phyloP scores from a whole-genome alignment of 345 rosid genomes.

The Gossypium mustelinum region DNA sequence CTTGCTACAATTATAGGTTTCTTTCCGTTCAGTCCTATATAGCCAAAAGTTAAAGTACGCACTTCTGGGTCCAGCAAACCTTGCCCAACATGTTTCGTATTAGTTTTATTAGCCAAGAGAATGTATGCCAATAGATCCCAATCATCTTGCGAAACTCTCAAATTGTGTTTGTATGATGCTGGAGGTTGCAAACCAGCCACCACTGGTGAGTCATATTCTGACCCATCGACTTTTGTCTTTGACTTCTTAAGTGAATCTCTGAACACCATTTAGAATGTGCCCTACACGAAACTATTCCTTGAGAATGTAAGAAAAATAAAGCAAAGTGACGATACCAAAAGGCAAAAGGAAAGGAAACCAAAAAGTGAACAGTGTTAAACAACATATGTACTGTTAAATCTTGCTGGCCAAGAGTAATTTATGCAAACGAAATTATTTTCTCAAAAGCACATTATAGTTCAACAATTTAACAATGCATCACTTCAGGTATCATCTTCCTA shows the following conservation, averaged over 20 bases:
- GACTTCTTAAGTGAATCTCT: constrained; percentile 26
- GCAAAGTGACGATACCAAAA: background rate
- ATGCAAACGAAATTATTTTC: background rate
- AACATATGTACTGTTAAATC: background rate
- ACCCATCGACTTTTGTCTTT: constrained; percentile 17
- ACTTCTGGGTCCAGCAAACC: constrained; percentile 20
- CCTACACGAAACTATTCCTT: background rate
- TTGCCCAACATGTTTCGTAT: constrained; percentile 14
- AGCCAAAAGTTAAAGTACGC: constrained; percentile 15
- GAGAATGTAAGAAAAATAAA: background rate
- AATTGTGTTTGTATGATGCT: constrained; percentile 1
- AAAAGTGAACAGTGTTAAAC: background rate
- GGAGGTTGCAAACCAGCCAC: constrained; percentile 15
- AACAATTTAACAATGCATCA: background rate
- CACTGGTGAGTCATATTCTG: constrained; percentile 13
- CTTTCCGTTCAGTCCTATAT: constrained; percentile 19
- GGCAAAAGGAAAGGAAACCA: background rate
- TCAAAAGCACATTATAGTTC: background rate
- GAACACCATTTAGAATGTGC: constrained; percentile 33
- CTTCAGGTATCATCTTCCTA: background rate
- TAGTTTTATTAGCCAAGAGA: constrained; percentile 23
- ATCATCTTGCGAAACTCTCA: constrained; percentile 14
- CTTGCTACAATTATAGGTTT: background rate
- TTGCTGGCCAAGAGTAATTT: background rate
- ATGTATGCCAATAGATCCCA: constrained; percentile 14